Percentiles rank a stretch among this genome's conserved stretches.
Conservation (phyloP, 805 yeast genomes). For the Wickerhamiella domercqiae region DNA sequence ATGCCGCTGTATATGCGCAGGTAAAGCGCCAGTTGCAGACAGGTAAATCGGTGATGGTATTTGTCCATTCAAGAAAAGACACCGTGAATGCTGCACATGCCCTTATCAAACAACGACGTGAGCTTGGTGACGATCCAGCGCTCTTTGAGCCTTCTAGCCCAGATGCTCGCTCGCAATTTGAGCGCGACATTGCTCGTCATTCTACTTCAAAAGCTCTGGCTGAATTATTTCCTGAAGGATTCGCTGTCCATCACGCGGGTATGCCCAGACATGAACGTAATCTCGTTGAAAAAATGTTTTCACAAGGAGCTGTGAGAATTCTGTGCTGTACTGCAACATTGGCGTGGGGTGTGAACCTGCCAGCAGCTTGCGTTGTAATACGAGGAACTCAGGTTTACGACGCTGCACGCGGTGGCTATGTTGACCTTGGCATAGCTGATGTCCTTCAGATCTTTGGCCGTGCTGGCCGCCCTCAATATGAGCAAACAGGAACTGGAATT, state of each 20-base stretch:
- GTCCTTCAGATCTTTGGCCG: constrained; percentile 97
- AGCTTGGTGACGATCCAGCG: constrained; percentile 34
- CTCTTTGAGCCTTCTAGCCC: constrained; percentile 36
- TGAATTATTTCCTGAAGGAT: constrained; percentile 51
- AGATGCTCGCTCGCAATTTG: constrained; percentile 23
- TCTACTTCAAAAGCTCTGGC: constrained; percentile 58
- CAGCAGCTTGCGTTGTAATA: constrained; percentile 93
- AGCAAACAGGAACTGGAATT: constrained; percentile 82
- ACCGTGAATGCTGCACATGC: constrained; percentile 70
- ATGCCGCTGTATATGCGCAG: constrained; percentile 61
- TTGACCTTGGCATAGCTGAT: constrained; percentile 88
- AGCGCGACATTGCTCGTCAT: constrained; percentile 50
- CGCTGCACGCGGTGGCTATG: constrained; percentile 84
- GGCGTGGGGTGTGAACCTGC: constrained; percentile 99
- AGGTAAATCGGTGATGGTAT: constrained; percentile 89
- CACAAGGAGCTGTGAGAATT: constrained; percentile 72
- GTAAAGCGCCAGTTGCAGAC: constrained; percentile 45
- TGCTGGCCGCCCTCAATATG: constrained; percentile 98
- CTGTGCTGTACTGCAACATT: constrained; percentile 91
- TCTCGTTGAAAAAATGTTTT: constrained; percentile 73
- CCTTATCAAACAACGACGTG: constrained; percentile 52
- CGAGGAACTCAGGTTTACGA: constrained; percentile 96
- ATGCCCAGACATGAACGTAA: constrained; percentile 85
- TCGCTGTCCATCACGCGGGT: constrained; percentile 97
- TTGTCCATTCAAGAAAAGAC: constrained; percentile 90